A percentile compares a stretch with the other conserved stretches of the same genome.
Conservation (phyloP, 441 rosid genomes). For the Pelargonium australe region DNA sequence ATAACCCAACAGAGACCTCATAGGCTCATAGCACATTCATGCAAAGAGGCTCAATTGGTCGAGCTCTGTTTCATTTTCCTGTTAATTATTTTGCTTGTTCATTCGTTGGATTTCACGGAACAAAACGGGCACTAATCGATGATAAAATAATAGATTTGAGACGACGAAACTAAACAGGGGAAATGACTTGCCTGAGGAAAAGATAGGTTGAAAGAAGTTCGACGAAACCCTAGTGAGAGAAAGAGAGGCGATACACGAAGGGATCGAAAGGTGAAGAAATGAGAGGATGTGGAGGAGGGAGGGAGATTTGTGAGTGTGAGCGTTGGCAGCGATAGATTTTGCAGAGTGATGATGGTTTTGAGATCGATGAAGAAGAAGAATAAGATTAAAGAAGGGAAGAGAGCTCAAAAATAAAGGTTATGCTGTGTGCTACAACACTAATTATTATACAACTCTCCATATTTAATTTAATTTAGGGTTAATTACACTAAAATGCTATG, state of each 20-base stretch:
- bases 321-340: not conserved
- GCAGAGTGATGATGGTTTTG: not conserved
- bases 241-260: not conserved
- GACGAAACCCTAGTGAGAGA: constrained; percentile 3
- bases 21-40: not conserved
- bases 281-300: not conserved
- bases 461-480: too few relatives aligned
- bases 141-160: not conserved
- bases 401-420: too few relatives aligned
- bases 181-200: constrained; percentile 4
- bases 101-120: not conserved
- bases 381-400: not conserved
- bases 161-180: not conserved
- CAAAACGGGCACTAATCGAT: not conserved
- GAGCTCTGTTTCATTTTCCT: not conserved
- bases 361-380: constrained; percentile 5
- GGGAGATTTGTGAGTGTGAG: not conserved
- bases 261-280: not conserved
- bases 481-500: too few relatives aligned
- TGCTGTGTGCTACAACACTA: not conserved
- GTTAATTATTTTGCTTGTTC: not conserved
- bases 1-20: not conserved
- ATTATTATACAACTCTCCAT: too few relatives aligned
- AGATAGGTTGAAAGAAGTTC: not conserved
- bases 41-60: not conserved